Evolutionary conservation across 805 yeast species (phyloP).

Genomic region (Myxozyma neglecta): DNA sequence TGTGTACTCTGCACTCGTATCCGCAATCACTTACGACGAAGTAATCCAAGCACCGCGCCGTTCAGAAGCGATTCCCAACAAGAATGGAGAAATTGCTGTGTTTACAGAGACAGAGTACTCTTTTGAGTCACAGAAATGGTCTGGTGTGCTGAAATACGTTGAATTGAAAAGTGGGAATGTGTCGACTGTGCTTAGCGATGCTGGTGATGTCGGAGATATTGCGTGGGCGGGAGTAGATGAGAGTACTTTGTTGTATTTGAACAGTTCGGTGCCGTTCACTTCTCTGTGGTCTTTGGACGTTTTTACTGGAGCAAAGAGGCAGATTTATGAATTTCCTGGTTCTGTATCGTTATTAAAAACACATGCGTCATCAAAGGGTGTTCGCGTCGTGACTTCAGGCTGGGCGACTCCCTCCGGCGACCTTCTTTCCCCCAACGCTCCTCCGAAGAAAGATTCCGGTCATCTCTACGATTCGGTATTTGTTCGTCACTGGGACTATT

Average conservation of each 20-base stretch:
- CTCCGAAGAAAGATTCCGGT: slow-evolving; percentile 20
- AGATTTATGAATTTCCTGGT: slow-evolving; percentile 23
- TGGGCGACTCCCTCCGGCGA: slow-evolving; percentile 29
- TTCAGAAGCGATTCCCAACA: slow-evolving; percentile 25
- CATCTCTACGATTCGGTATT: slow-evolving; percentile 29
- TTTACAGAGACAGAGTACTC: slow-evolving; percentile 26
- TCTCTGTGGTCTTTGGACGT: slow-evolving; percentile 22
- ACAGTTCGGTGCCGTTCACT: slow-evolving; percentile 17
- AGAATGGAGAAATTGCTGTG: slow-evolving; percentile 18
- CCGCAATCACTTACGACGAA: slow-evolving; percentile 27
- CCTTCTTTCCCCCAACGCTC: slow-evolving; percentile 28
- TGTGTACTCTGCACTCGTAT: neutral
- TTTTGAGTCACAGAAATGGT: slow-evolving; percentile 13
- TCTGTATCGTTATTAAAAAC: slow-evolving; percentile 21
- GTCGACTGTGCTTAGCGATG: slow-evolving; percentile 11
- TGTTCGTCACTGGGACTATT: slow-evolving; percentile 36
- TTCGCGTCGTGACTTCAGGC: slow-evolving; percentile 28
- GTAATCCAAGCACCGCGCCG: slow-evolving; percentile 27
- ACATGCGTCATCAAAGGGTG: slow-evolving; percentile 13
- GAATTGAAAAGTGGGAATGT: slow-evolving; percentile 4
- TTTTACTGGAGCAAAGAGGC: neutral
- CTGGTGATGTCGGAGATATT: slow-evolving; percentile 20
- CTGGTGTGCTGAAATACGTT: slow-evolving; percentile 9
- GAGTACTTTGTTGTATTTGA: slow-evolving; percentile 21
- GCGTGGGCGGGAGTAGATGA: slow-evolving; percentile 30